A percentile compares a stretch with the other conserved stretches of the same genome.
phyloP scores from a whole-genome alignment of 768 basidiomycete genomes.

The Pleurotus pulmonarius region DNA sequence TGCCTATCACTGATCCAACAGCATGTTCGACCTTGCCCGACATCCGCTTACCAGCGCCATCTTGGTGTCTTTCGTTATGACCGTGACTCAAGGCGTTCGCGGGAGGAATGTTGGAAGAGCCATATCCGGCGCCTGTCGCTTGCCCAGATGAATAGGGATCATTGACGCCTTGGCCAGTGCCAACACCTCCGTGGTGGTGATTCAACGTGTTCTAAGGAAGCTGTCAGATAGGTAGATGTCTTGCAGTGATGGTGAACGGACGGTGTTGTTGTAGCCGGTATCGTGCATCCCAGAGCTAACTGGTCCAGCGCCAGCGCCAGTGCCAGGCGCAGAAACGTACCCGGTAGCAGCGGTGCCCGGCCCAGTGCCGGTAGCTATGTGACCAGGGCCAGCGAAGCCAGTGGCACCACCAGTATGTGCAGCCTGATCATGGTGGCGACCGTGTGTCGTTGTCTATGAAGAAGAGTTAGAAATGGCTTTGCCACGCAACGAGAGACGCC shows the following conservation, averaged over 20 bases:
- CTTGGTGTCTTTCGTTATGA: neutral
- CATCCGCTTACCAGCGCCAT: neutral
- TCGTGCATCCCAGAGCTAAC: neutral
- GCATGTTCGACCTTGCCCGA: conserved; percentile 46
- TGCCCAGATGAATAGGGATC: neutral
- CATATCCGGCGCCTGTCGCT: neutral
- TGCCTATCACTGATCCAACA: conserved; percentile 41
- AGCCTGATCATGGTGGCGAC: no score
- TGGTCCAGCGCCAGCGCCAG: neutral
- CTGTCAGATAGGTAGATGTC: neutral
- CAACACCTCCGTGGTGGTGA: neutral
- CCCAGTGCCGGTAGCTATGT: neutral
- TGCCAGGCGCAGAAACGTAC: neutral
- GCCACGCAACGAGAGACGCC: no score
- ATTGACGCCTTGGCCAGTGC: neutral
- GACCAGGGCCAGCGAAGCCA: neutral
- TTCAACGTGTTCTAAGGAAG: neutral
- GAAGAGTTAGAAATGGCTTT: no score
- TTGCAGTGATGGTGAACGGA: no score
- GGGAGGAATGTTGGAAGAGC: neutral
- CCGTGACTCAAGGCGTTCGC: neutral
- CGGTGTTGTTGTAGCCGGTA: neutral
- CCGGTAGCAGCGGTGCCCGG: neutral
- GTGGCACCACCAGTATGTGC: neutral
- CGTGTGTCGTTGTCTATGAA: no score